Percentiles rank a stretch among this genome's conserved stretches.
phyloP scores from a whole-genome alignment of 1,139 yeast genomes.

The Taphrina communis region DNA sequence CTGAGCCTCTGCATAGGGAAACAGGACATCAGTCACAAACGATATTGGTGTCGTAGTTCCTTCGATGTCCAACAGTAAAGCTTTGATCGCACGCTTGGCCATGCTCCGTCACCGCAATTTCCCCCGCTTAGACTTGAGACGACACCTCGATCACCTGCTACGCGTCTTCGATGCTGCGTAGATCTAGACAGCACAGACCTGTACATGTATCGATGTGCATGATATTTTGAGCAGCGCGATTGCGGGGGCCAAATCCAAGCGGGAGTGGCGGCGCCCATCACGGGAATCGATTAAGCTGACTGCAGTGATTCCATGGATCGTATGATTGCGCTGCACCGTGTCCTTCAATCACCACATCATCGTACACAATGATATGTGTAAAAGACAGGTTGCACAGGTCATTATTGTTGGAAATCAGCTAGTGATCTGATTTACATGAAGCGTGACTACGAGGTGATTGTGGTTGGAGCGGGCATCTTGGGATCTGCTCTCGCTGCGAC shows the following conservation, averaged over 20 bases:
- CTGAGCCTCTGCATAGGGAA: conserved; percentile 53
- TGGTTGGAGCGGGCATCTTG: conserved; percentile 93
- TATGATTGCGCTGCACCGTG: background rate
- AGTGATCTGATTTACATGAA: background rate
- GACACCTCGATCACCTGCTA: background rate
- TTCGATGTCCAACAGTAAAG: conserved; percentile 64
- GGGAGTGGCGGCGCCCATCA: background rate
- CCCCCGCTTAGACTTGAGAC: too few relatives aligned
- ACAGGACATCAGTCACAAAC: conserved; percentile 58
- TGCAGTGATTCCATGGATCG: background rate
- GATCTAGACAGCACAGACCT: background rate
- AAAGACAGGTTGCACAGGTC: too few relatives aligned
- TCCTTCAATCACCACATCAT: too few relatives aligned
- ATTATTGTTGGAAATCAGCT: too few relatives aligned
- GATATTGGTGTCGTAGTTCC: conserved; percentile 80
- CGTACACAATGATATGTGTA: too few relatives aligned
- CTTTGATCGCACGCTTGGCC: conserved; percentile 8
- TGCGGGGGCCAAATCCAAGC: background rate
- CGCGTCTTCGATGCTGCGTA: background rate
- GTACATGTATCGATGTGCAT: background rate
- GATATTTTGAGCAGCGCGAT: background rate
- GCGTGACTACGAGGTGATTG: conserved; percentile 62
- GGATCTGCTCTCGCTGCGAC: conserved; percentile 94
- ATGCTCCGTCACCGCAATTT: background rate
- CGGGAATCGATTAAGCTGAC: conserved; percentile 4